A percentile compares a stretch with the other conserved stretches of the same genome.
Conservation (phyloP, 1,284 basidiomycete genomes). For the Stygiomarasmius scandens region DNA sequence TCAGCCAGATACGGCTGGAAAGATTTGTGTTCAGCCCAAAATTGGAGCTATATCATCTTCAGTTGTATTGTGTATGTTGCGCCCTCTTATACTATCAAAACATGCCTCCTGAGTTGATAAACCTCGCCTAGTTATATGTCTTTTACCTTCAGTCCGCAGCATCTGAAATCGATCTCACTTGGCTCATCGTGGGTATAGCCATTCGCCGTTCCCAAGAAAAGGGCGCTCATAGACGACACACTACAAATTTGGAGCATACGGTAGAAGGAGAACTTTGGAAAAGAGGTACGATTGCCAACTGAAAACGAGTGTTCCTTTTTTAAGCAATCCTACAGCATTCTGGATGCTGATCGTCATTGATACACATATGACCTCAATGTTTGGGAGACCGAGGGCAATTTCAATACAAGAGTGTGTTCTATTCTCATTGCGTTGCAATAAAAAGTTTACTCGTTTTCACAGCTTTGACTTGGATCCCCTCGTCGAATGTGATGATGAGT, state of each 20-base stretch:
- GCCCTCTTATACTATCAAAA: neutral
- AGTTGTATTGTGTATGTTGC: conserved; percentile 44
- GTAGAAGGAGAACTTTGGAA: conserved; percentile 59
- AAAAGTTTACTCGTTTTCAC: neutral
- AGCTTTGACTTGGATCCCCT: conserved; percentile 12
- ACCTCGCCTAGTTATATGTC: conserved; percentile 39
- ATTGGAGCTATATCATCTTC: conserved; percentile 61
- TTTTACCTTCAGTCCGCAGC: conserved; percentile 53
- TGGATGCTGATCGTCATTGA: conserved; percentile 37
- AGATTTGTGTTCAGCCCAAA: conserved; percentile 46
- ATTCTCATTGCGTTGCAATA: neutral
- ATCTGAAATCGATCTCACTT: conserved; percentile 55
- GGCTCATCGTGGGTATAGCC: conserved; percentile 57
- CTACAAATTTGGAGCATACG: conserved; percentile 22
- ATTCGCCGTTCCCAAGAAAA: conserved; percentile 56
- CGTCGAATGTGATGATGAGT: conserved; percentile 15
- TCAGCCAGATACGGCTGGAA: conserved; percentile 39
- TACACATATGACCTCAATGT: conserved; percentile 20
- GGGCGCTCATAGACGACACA: conserved; percentile 44
- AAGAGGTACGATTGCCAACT: no score
- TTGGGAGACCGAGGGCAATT: conserved; percentile 9
- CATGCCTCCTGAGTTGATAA: no score
- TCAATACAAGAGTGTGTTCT: neutral
- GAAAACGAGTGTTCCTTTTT: no score
- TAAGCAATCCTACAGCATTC: no score